phyloP scores from a whole-genome alignment of 2,329 filamentous ascomycete species.

The Boeremia lycopersici region DNA sequence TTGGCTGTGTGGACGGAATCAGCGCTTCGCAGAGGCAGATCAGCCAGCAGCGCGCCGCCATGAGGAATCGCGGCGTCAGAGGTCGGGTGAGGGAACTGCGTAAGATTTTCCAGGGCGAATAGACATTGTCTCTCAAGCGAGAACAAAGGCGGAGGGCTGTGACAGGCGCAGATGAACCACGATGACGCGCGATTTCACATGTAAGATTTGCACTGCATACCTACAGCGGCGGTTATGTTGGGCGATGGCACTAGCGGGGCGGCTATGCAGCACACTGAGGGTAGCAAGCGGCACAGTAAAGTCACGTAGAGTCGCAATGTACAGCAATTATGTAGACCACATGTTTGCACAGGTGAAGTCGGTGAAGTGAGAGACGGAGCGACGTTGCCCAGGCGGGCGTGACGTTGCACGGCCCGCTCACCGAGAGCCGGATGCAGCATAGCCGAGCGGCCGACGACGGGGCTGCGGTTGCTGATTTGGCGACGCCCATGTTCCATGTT shows the following conservation, averaged over 20 bases:
- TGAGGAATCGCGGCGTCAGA: conserved; percentile 29
- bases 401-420: conserved; percentile 27
- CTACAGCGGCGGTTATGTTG: background rate
- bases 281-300: background rate
- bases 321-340: background rate
- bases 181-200: too few relatives aligned
- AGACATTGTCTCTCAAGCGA: background rate
- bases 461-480: conserved; percentile 33
- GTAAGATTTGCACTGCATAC: background rate
- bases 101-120: conserved; percentile 17
- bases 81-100: conserved; percentile 35
- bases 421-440: conserved; percentile 37
- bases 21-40: conserved; percentile 32
- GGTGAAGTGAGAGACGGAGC: background rate
- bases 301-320: background rate
- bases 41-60: conserved; percentile 31
- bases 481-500: conserved; percentile 18
- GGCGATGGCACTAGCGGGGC: background rate
- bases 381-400: conserved; percentile 1
- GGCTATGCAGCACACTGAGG: background rate
- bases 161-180: too few relatives aligned
- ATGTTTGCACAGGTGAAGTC: background rate
- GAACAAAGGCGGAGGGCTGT: too few relatives aligned
- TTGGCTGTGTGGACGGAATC: conserved; percentile 45
- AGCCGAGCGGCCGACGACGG: conserved; percentile 15